phyloP scores from a whole-genome alignment of 768 basidiomycete genomes.

The Pisolithus microcarpus region DNA sequence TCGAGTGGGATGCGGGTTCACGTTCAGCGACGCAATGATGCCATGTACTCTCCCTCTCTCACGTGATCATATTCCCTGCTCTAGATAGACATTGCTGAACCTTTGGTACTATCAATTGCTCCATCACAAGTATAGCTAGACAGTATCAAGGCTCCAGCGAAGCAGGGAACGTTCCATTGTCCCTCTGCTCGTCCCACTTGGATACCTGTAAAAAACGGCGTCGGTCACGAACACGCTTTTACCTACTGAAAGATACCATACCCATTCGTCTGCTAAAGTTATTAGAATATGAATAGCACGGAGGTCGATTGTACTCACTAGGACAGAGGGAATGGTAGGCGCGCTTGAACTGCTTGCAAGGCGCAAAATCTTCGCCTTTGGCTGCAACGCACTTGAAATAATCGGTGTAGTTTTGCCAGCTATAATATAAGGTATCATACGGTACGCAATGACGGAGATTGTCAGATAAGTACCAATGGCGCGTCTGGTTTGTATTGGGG shows the following conservation, averaged over 20 bases:
- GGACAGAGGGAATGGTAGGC: slow-evolving; percentile 97
- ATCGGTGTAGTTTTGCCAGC: slow-evolving; percentile 95
- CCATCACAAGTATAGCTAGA: not conserved
- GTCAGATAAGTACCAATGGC: slow-evolving; percentile 69
- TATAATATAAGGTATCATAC: slow-evolving; percentile 21
- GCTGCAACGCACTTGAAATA: slow-evolving; percentile 97
- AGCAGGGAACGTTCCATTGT: slow-evolving; percentile 87
- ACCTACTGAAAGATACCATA: slow-evolving; percentile 27
- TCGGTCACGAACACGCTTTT: slow-evolving; percentile 1
- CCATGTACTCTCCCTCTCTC: no score
- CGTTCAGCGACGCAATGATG: not conserved
- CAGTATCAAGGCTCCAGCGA: slow-evolving; percentile 77
- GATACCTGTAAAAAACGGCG: slow-evolving; percentile 44
- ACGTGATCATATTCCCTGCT: no score
- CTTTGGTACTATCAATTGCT: not conserved
- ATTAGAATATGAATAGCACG: slow-evolving; percentile 7
- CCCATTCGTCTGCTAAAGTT: slow-evolving; percentile 77
- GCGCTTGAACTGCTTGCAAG: slow-evolving; percentile 97
- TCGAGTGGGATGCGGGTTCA: not conserved
- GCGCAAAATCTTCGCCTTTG: slow-evolving; percentile 97
- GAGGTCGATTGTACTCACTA: slow-evolving; percentile 52
- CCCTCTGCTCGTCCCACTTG: slow-evolving; percentile 94
- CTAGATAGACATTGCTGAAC: no score
- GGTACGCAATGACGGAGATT: not conserved
- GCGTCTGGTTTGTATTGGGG: slow-evolving; percentile 90